These are phyloP conservation scores for Hypoxylon sp. DNA, from an alignment of 2,329 filamentous ascomycete species.

Conservation along the genomic window DNA sequence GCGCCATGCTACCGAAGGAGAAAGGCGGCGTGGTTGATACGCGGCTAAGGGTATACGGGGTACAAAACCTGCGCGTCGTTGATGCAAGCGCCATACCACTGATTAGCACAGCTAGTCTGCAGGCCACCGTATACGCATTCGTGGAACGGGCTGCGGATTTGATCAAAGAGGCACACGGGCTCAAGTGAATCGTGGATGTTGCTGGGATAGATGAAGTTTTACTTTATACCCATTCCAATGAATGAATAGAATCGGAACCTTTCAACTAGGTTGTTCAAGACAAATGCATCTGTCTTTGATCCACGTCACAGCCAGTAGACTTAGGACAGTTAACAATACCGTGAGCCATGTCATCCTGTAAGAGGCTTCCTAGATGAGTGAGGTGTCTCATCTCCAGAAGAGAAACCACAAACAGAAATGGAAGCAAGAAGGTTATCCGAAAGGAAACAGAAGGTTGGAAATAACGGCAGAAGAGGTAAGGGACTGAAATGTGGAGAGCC, in stretches of 20 bases:
- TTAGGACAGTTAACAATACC: neutral
- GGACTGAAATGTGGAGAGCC: no score
- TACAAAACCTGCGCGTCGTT: conserved; percentile 54
- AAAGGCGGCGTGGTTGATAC: conserved; percentile 56
- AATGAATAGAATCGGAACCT: neutral
- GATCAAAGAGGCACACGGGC: conserved; percentile 44
- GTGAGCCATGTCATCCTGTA: no score
- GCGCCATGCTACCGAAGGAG: conserved; percentile 54
- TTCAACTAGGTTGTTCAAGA: neutral
- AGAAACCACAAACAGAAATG: no score
- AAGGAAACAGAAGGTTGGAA: no score
- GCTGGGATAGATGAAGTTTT: neutral
- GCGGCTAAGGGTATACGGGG: conserved; percentile 55
- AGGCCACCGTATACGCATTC: conserved; percentile 52
- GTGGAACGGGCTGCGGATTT: conserved; percentile 55
- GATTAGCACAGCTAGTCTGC: conserved; percentile 54
- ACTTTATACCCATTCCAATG: neutral
- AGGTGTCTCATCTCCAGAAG: no score
- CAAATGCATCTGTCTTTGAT: no score
- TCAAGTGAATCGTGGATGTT: neutral
- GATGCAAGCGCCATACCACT: conserved; percentile 57
- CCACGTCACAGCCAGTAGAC: no score
- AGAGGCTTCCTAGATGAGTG: no score
- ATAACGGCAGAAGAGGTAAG: no score
- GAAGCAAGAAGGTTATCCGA: no score